Evolutionary conservation across 225 moss, liverwort and hornwort species (phyloP), one percentile per base, ranked within the genome.

Genomic region (Thuidium tamariscinum): DNA sequence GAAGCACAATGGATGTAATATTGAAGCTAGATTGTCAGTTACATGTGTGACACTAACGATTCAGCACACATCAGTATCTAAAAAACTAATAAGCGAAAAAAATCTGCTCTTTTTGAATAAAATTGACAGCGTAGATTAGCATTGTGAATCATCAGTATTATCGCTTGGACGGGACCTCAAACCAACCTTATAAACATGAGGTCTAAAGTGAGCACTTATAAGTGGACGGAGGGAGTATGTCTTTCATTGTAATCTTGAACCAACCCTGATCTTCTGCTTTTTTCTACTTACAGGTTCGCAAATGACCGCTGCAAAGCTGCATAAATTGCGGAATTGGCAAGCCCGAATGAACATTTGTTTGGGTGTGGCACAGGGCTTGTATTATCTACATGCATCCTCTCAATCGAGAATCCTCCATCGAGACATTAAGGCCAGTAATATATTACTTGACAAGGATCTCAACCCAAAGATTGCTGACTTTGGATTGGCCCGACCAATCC

Each of bases 381-480:
- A 84, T 27, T 90, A 93, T 69, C 83, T 93, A 21, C 93, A 93
- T 80, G 91, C 83, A 71, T 91, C 91, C 51, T 85, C 90, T 56
- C 90, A 91, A 48, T 84, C 87, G 10, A 77, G 67, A 49, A 93
- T 93, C 26, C 83, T 91, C 21, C 93, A 93, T 63, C 82, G 91
- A 57, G 93, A 93, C 51, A 90, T 93, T 4, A 93, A 93, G 54
- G 84, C 91, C 5, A 89, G 84, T 34, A 93, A 93, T 22, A 90
- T 93, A 63, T 80, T 93, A 62, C 72, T 92, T 39, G 93, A 93
- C 68, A 89, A 82, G 62, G 83, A 88, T 68, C 70, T 91, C 42
- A 74, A 91, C 74, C 83, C 91, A 7, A 91, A 91, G 84, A 91
- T 91, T 81, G 86, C 86, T 30, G 93, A 92, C 61, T 93, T 93